Percentiles rank a stretch among this genome's conserved stretches.
These are phyloP conservation scores for Dichotomopilus funicola DNA, from an alignment of 2,329 filamentous ascomycete genomes.

Conservation along the genomic window DNA sequence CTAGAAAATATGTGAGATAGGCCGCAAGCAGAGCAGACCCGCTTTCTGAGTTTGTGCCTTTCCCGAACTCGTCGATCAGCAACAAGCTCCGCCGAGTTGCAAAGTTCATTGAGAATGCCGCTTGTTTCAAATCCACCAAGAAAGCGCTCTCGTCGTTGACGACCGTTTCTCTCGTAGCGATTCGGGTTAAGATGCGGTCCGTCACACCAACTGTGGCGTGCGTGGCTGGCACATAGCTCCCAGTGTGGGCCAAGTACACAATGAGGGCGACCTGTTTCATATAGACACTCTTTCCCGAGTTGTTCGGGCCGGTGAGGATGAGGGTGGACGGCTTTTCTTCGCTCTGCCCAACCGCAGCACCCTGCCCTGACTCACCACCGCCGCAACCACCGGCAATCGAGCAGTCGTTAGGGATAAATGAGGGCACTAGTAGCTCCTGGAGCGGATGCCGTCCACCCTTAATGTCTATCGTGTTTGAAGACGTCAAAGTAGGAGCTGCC, in stretches of 20 bases:
- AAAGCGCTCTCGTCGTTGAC: constrained; percentile 56
- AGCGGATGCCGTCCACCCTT: constrained; percentile 76
- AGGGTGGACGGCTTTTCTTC: constrained; percentile 55
- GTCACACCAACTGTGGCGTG: constrained; percentile 75
- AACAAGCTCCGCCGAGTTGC: constrained; percentile 72
- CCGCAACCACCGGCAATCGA: constrained; percentile 56
- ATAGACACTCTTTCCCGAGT: constrained; percentile 94
- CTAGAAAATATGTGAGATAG: constrained; percentile 50
- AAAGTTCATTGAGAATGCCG: constrained; percentile 67
- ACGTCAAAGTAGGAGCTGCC: constrained; percentile 60
- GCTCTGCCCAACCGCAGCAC: background rate
- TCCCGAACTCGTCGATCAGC: constrained; percentile 87
- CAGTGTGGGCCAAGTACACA: constrained; percentile 86
- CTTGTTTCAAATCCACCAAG: constrained; percentile 78
- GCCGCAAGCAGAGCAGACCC: constrained; percentile 54
- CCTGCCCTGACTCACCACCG: background rate
- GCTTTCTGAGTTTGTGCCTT: constrained; percentile 53
- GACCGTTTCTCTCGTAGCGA: constrained; percentile 65
- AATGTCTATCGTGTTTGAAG: constrained; percentile 65
- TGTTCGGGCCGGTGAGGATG: constrained; percentile 86
- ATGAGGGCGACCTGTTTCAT: constrained; percentile 89
- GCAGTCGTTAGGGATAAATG: constrained; percentile 79
- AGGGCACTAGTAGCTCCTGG: constrained; percentile 74
- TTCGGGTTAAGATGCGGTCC: constrained; percentile 84
- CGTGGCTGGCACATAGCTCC: constrained; percentile 82